Evolutionary conservation across 2,329 filamentous ascomycete species (phyloP).

Genomic region (Ceratocystiopsis minuta): DNA sequence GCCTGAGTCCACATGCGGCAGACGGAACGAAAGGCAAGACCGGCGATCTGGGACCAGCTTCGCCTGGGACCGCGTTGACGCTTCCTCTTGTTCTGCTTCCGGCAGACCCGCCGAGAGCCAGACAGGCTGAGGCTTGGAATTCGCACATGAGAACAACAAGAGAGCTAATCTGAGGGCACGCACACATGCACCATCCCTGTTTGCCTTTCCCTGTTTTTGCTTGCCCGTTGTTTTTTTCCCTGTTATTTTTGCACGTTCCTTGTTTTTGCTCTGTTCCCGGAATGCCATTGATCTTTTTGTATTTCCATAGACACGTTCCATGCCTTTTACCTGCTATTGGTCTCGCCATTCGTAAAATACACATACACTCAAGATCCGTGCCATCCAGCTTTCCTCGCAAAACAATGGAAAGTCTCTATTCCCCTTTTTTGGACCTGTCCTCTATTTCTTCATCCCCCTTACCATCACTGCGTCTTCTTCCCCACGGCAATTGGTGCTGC

Average conservation of each 20-base stretch:
- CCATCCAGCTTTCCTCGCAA: neutral
- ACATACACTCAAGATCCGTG: neutral
- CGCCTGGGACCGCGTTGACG: conserved; percentile 1
- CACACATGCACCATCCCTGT: neutral
- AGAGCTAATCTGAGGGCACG: conserved; percentile 11
- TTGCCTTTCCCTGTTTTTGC: neutral
- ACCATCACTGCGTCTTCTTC: conserved; percentile 29
- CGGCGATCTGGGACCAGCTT: neutral
- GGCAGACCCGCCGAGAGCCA: neutral
- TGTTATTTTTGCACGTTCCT: neutral
- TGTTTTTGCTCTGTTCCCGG: neutral
- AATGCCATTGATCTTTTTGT: no score
- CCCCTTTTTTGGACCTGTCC: neutral
- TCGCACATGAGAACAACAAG: conserved; percentile 7
- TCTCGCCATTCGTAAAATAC: neutral
- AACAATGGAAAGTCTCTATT: neutral
- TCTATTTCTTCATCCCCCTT: neutral
- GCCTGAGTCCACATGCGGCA: no score
- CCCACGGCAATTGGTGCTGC: conserved; percentile 14
- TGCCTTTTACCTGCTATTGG: no score
- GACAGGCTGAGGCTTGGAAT: neutral
- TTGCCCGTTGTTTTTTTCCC: neutral
- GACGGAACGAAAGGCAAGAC: neutral
- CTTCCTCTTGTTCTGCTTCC: neutral
- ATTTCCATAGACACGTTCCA: no score